These are phyloP conservation scores for Maudiozyma humilis DNA, from an alignment of 1,139 yeast species.

Conservation along the genomic window DNA sequence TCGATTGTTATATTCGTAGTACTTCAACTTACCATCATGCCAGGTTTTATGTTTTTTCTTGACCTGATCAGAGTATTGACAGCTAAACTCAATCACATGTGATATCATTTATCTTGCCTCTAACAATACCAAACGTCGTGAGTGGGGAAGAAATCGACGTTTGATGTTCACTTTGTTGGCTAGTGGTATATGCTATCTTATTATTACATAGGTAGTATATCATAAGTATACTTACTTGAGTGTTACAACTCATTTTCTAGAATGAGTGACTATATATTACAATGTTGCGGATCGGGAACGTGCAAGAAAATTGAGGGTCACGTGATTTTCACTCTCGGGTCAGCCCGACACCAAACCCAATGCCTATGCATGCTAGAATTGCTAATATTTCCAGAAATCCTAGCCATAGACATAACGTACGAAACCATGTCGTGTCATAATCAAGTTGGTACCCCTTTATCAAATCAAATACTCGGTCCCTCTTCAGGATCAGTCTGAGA, in stretches of 20 bases:
- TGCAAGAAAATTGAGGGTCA: too few species aligned
- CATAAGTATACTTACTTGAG: too few species aligned
- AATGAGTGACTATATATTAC: too few species aligned
- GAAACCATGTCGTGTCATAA: conserved; percentile 22
- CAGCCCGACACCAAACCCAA: conserved; percentile 35
- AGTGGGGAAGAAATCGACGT: background rate
- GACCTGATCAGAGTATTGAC: conserved; percentile 30
- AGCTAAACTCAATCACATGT: conserved; percentile 22
- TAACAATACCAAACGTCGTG: too few species aligned
- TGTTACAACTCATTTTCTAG: too few species aligned
- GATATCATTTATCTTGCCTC: conserved; percentile 13
- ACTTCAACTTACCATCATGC: conserved; percentile 30
- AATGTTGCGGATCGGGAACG: too few species aligned
- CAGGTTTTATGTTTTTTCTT: conserved; percentile 29
- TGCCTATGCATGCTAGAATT: conserved; percentile 28
- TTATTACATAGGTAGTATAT: too few species aligned
- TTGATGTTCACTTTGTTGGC: background rate
- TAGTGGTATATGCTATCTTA: background rate
- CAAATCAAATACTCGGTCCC: conserved; percentile 15
- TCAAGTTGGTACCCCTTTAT: conserved; percentile 26
- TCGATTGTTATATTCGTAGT: conserved; percentile 17
- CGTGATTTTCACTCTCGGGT: conserved; percentile 6
- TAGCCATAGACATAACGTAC: conserved; percentile 18
- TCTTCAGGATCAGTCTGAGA: conserved; percentile 18
- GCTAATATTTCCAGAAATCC: conserved; percentile 20